phyloP scores from a whole-genome alignment of 2,329 filamentous ascomycete species.

The Aphanoascus verrucosus region DNA sequence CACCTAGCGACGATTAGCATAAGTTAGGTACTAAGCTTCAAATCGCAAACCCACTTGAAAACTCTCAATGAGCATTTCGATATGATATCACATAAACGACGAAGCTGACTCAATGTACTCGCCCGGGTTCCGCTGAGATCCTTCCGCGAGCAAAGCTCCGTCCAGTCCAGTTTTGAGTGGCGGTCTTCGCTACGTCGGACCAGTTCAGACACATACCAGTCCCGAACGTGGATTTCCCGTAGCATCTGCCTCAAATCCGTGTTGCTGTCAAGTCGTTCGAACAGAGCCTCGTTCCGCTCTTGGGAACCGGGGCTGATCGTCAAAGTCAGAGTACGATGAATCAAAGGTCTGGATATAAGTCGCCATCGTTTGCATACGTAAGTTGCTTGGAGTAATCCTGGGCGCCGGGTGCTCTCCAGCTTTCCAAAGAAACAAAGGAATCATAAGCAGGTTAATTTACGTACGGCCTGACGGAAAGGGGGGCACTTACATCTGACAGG shows the following conservation, averaged over 20 bases:
- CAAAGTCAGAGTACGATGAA: not conserved
- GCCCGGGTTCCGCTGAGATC: not conserved
- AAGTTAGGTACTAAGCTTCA: not conserved
- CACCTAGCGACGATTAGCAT: not conserved
- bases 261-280: not conserved
- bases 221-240: not conserved
- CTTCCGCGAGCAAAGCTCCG: not conserved
- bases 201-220: not conserved
- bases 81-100: not conserved
- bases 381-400: not conserved
- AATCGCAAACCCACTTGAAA: not conserved
- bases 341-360: not conserved
- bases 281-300: not conserved
- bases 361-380: not conserved
- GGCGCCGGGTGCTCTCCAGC: slow-evolving; percentile 21
- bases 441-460: too few relatives aligned
- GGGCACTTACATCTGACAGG: too few relatives aligned
- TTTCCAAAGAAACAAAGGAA: not conserved
- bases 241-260: not conserved
- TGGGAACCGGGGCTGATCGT: not conserved
- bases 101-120: not conserved
- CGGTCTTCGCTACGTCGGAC: not conserved
- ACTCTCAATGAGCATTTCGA: not conserved
- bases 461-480: too few relatives aligned
- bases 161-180: not conserved